These are phyloP conservation scores for Nannizziopsis arthrosporioides DNA, from an alignment of 2,329 filamentous ascomycete species.

Conservation along the genomic window DNA sequence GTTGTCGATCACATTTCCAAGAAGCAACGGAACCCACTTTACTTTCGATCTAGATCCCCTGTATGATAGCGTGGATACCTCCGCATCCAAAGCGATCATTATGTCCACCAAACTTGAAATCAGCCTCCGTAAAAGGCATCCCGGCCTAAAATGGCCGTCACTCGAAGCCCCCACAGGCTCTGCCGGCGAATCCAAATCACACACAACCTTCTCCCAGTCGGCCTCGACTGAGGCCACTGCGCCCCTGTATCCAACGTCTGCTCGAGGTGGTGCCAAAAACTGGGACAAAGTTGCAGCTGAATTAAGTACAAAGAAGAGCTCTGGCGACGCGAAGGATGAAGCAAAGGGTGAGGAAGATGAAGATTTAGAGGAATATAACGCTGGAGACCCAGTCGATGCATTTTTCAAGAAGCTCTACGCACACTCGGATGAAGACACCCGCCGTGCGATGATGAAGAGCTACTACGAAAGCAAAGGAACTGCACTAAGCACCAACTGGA, in stretches of 20 bases:
- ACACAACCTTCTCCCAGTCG: constrained; percentile 14
- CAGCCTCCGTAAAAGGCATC: constrained; percentile 52
- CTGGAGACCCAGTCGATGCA: constrained; percentile 54
- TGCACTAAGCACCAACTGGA: constrained; percentile 82
- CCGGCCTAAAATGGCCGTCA: constrained; percentile 56
- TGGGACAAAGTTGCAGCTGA: constrained; percentile 69
- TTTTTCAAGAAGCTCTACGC: constrained; percentile 92
- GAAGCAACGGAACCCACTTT: constrained; percentile 42
- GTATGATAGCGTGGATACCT: constrained; percentile 52
- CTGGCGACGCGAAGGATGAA: constrained; percentile 15
- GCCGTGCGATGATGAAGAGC: constrained; percentile 95
- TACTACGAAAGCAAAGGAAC: constrained; percentile 91
- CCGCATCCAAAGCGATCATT: constrained; percentile 51
- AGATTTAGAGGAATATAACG: constrained; percentile 36
- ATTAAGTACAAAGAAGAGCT: constrained; percentile 27
- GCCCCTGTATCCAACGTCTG: constrained; percentile 75
- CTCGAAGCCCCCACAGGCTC: constrained; percentile 37
- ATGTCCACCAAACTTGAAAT: constrained; percentile 73
- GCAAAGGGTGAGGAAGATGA: constrained; percentile 26
- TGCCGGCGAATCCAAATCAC: constrained; percentile 10
- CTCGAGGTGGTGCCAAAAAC: constrained; percentile 69
- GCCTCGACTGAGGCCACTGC: constrained; percentile 22
- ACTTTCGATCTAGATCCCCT: constrained; percentile 55
- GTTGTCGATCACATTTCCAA: constrained; percentile 49
- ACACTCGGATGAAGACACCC: constrained; percentile 62